phyloP scores from a whole-genome alignment of 202 grass and related monocot species.

The Miscanthus sacchariflorus region DNA sequence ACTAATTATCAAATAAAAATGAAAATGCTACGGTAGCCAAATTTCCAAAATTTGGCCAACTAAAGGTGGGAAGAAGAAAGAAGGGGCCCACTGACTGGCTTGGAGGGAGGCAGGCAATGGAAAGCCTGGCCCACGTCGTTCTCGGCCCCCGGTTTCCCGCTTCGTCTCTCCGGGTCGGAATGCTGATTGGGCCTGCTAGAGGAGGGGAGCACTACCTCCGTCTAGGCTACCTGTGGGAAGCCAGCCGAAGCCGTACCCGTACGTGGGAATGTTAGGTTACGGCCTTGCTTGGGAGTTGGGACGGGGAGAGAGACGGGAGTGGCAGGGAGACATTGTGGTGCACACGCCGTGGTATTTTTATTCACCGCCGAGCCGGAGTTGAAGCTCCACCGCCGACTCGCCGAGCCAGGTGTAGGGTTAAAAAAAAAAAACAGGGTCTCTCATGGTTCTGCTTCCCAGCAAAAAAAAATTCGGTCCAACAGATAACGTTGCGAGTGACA shows the following conservation, averaged over 20 bases:
- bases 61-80: background rate
- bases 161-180: background rate
- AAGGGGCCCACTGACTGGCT: background rate
- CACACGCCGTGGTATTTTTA: slow-evolving; percentile 31
- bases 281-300: background rate
- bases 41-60: too few species aligned
- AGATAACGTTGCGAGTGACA: too few species aligned
- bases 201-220: background rate
- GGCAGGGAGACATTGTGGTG: slow-evolving; percentile 6
- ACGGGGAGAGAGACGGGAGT: background rate
- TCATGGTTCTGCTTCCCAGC: too few species aligned
- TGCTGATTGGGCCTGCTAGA: slow-evolving; percentile 1
- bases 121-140: slow-evolving; percentile 33
- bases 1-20: too few species aligned
- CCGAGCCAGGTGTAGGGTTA: too few species aligned
- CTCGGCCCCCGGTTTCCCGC: slow-evolving; percentile 11
- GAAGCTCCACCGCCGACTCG: too few species aligned
- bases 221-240: background rate
- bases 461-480: too few species aligned
- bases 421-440: too few species aligned
- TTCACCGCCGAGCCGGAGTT: background rate
- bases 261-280: slow-evolving; percentile 54
- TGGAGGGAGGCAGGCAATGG: slow-evolving; percentile 38
- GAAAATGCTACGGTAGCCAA: too few species aligned
- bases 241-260: background rate